phyloP scores from a whole-genome alignment of 257 asterid genomes.

The Solanum infundibuliforme region DNA sequence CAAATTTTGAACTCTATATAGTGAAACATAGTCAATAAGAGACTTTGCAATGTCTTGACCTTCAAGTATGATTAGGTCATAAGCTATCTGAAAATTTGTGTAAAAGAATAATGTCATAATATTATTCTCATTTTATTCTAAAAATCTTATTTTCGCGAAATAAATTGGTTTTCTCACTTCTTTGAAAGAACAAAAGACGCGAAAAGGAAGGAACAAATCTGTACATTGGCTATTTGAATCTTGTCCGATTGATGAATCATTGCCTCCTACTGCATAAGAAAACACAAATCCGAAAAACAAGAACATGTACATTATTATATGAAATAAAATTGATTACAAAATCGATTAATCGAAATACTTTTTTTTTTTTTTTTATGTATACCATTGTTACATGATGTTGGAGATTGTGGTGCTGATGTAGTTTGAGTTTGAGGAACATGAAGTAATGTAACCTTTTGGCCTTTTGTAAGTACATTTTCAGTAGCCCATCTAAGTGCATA shows the following conservation, averaged over 20 bases:
- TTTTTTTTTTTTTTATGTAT: background rate
- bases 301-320: background rate
- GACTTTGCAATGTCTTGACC: conserved; percentile 8
- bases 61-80: conserved; percentile 3
- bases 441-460: conserved; percentile 3
- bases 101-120: background rate
- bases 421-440: background rate
- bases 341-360: background rate
- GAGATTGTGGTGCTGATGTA: background rate
- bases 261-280: background rate
- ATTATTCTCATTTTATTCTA: background rate
- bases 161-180: background rate
- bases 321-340: background rate
- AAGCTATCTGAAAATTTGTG: background rate
- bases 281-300: background rate
- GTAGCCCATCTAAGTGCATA: conserved; percentile 10
- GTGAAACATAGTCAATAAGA: background rate
- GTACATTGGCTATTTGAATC: background rate
- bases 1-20: conserved; percentile 7
- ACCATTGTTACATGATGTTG: background rate
- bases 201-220: conserved; percentile 9
- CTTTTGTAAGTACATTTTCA: conserved; percentile 2
- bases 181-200: conserved; percentile 1
- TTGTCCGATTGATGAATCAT: background rate
- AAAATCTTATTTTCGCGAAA: background rate